phyloP scores from a whole-genome alignment of 805 yeast species.

The Vanderwaltozyma yarrowii region DNA sequence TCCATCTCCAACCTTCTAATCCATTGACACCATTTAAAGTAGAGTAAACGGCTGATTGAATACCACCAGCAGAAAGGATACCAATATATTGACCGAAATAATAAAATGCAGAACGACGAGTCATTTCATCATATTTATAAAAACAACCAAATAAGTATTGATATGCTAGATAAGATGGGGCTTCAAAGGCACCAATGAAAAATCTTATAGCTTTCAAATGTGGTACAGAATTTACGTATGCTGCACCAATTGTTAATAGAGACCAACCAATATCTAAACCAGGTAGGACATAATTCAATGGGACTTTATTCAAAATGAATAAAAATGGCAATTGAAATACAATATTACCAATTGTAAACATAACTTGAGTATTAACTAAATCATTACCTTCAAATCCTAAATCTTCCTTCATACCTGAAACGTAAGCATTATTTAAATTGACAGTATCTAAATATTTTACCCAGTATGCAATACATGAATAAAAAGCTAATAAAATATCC shows the following conservation, averaged over 20 bases:
- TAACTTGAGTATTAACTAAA: conserved; percentile 45
- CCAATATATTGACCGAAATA: conserved; percentile 58
- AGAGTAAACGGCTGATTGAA: conserved; percentile 46
- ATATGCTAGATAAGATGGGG: conserved; percentile 48
- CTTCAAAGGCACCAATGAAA: conserved; percentile 55
- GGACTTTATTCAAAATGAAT: conserved; percentile 42
- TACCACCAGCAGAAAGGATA: conserved; percentile 48
- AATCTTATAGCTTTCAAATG: conserved; percentile 51
- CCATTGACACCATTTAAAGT: conserved; percentile 42
- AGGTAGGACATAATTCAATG: conserved; percentile 40
- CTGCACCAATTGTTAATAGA: conserved; percentile 43
- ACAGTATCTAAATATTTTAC: conserved; percentile 52
- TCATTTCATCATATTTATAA: conserved; percentile 46
- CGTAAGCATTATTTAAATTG: conserved; percentile 56
- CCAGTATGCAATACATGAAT: conserved; percentile 56
- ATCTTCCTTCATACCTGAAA: conserved; percentile 50
- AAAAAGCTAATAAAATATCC: conserved; percentile 41
- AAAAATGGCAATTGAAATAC: conserved; percentile 55
- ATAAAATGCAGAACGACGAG: conserved; percentile 52
- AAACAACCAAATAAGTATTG: conserved; percentile 50
- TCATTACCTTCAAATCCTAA: conserved; percentile 52
- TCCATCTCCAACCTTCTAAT: conserved; percentile 63
- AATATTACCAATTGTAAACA: conserved; percentile 49
- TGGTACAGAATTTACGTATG: conserved; percentile 34
- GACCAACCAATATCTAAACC: conserved; percentile 51